phyloP scores from a whole-genome alignment of 495 filamentous ascomycete species.

The Poronia punctata region DNA sequence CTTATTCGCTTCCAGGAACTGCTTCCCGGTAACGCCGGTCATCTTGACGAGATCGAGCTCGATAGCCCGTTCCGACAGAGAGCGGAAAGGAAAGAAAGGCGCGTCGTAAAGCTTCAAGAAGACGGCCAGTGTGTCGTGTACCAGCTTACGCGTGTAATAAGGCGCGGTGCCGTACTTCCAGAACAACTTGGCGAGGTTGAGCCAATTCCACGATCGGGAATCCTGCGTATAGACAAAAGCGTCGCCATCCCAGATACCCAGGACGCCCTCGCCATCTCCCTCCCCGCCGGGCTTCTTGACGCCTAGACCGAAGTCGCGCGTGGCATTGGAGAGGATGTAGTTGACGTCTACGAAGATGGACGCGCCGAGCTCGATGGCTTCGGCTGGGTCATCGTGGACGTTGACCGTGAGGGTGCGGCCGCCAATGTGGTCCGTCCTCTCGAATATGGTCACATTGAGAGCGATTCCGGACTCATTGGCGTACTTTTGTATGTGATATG shows the following conservation, averaged over 20 bases:
- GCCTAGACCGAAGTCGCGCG: slow-evolving; percentile 62
- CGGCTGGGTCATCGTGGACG: slow-evolving; percentile 59
- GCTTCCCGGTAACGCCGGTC: slow-evolving; percentile 63
- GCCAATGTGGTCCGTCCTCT: slow-evolving; percentile 71
- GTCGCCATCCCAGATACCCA: slow-evolving; percentile 85
- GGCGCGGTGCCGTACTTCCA: slow-evolving; percentile 84
- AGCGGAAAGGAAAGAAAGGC: slow-evolving; percentile 77
- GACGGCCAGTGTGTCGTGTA: slow-evolving; percentile 60
- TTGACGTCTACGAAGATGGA: slow-evolving; percentile 91
- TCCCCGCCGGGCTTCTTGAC: slow-evolving; percentile 25
- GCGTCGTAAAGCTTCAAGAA: slow-evolving; percentile 78
- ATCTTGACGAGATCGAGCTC: slow-evolving; percentile 57
- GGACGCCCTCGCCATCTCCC: slow-evolving; percentile 28
- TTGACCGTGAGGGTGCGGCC: slow-evolving; percentile 87
- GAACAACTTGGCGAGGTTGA: slow-evolving; percentile 68
- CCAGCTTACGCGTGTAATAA: slow-evolving; percentile 62
- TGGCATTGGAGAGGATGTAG: slow-evolving; percentile 67
- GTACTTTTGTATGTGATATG: slow-evolving; percentile 71
- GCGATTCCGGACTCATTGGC: slow-evolving; percentile 44
- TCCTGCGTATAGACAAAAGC: slow-evolving; percentile 63
- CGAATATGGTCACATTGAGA: slow-evolving; percentile 81
- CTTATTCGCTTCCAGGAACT: slow-evolving; percentile 62
- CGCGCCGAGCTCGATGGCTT: slow-evolving; percentile 81
- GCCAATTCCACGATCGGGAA: slow-evolving; percentile 55
- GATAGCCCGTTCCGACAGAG: slow-evolving; percentile 57